Evolutionary conservation across 352 stramenopile species (phyloP).

Genomic region (Phytophthora quininea): DNA sequence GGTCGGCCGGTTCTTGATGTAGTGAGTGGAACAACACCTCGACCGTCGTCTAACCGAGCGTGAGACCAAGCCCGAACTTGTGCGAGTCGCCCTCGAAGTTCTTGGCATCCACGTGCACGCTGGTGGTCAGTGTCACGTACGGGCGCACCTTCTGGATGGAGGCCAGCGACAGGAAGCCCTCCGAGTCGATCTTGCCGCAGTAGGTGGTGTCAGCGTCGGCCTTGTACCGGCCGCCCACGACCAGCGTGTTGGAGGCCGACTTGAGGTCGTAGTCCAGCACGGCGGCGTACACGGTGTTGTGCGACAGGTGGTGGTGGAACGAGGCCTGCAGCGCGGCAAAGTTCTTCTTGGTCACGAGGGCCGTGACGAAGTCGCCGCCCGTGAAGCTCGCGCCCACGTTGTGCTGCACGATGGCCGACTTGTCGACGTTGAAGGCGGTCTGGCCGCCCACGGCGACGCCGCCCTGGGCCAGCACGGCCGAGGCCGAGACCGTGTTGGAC

Average conservation of each 20-base stretch:
- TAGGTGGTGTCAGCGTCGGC: constrained; percentile 79
- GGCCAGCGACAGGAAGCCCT: constrained; percentile 77
- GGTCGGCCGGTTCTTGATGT: constrained; percentile 6
- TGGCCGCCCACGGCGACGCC: constrained; percentile 73
- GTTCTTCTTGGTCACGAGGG: constrained; percentile 85
- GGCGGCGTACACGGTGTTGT: constrained; percentile 78
- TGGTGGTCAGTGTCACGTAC: constrained; percentile 76
- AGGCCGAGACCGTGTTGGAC: constrained; percentile 67
- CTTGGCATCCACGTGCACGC: constrained; percentile 85
- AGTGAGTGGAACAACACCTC: too few relatives aligned
- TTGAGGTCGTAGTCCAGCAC: constrained; percentile 87
- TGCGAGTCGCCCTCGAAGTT: constrained; percentile 87
- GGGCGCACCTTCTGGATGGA: constrained; percentile 83
- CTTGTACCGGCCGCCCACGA: constrained; percentile 80
- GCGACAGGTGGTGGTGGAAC: constrained; percentile 85
- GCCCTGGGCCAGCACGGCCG: constrained; percentile 59
- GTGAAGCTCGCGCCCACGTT: constrained; percentile 78
- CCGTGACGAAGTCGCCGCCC: constrained; percentile 70
- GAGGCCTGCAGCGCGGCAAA: constrained; percentile 75
- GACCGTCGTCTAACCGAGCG: constrained; percentile 59
- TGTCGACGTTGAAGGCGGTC: constrained; percentile 82
- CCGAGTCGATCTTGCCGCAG: constrained; percentile 83
- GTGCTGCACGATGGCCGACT: constrained; percentile 80
- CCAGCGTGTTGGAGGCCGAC: constrained; percentile 80
- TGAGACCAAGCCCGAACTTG: constrained; percentile 86